Evolutionary conservation across 1,284 basidiomycete species (phyloP).

Genomic region (Tilletia horrida): DNA sequence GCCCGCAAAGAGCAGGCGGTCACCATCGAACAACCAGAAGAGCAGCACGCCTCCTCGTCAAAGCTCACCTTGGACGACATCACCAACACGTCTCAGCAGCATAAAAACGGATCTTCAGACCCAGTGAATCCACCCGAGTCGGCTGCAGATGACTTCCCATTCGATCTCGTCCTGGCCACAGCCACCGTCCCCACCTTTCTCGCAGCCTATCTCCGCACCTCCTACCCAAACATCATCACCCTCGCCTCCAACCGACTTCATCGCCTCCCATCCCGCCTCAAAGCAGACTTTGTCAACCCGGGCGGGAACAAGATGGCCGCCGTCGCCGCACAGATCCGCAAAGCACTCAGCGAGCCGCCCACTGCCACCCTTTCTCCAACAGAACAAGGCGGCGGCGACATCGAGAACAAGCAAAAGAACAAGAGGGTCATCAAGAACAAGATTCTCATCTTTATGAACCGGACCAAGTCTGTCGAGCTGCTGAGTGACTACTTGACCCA

Average conservation of each 20-base stretch:
- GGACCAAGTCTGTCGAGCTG: constrained; percentile 65
- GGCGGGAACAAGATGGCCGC: constrained; percentile 73
- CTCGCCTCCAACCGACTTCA: constrained; percentile 77
- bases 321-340: constrained; percentile 69
- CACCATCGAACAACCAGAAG: background rate
- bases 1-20: constrained; percentile 15
- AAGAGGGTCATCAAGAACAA: constrained; percentile 58
- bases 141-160: constrained; percentile 14
- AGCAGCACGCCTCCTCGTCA: background rate
- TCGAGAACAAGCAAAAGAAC: background rate
- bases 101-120: background rate
- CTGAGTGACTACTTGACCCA: constrained; percentile 63
- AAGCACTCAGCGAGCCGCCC: constrained; percentile 70
- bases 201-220: constrained; percentile 63
- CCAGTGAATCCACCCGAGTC: background rate
- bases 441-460: constrained; percentile 77
- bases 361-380: background rate
- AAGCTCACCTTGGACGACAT: constrained; percentile 18
- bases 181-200: constrained; percentile 80
- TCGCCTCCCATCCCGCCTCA: constrained; percentile 67
- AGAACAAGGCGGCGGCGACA: background rate
- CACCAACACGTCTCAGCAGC: background rate
- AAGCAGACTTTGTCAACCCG: constrained; percentile 68
- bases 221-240: constrained; percentile 65
- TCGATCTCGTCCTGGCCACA: constrained; percentile 70